phyloP scores from a whole-genome alignment of 2,329 filamentous ascomycete genomes.

The Phialocephala sp. region DNA sequence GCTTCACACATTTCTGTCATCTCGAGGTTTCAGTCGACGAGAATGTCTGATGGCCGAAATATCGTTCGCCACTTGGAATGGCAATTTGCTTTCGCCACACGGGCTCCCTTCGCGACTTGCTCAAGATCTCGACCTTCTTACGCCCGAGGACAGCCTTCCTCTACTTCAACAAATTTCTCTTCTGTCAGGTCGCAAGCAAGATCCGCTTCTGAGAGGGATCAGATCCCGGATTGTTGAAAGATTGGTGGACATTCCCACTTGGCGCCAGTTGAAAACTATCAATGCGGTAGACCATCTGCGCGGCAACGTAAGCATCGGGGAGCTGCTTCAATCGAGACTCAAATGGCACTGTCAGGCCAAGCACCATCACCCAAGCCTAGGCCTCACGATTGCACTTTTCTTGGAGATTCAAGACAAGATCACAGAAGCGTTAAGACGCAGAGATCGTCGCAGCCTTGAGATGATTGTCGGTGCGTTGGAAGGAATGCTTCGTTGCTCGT shows the following conservation, averaged over 20 bases:
- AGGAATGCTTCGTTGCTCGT: slow-evolving; percentile 16
- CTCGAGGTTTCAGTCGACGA: slow-evolving; percentile 46
- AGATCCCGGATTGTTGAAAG: slow-evolving; percentile 43
- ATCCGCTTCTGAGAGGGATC: slow-evolving; percentile 41
- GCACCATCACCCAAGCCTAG: slow-evolving; percentile 43
- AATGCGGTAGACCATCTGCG: slow-evolving; percentile 48
- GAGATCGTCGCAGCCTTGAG: slow-evolving; percentile 20
- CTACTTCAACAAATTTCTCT: slow-evolving; percentile 44
- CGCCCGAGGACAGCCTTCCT: slow-evolving; percentile 48
- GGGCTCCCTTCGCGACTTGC: slow-evolving; percentile 45
- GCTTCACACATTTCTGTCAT: slow-evolving; percentile 52
- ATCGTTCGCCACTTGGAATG: slow-evolving; percentile 45
- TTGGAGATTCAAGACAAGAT: slow-evolving; percentile 42
- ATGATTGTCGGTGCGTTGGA: slow-evolving; percentile 18
- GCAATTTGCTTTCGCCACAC: slow-evolving; percentile 37
- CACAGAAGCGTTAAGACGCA: slow-evolving; percentile 19
- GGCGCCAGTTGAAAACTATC: slow-evolving; percentile 46
- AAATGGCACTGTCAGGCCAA: slow-evolving; percentile 49
- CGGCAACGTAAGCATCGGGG: slow-evolving; percentile 43
- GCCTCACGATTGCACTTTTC: slow-evolving; percentile 47
- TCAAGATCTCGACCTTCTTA: slow-evolving; percentile 49
- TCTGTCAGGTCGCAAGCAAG: slow-evolving; percentile 25
- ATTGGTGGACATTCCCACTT: slow-evolving; percentile 47
- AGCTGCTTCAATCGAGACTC: slow-evolving; percentile 46
- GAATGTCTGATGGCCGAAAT: slow-evolving; percentile 49